Conservation (phyloP, 1,139 yeast species). For the Pichia sp. region DNA sequence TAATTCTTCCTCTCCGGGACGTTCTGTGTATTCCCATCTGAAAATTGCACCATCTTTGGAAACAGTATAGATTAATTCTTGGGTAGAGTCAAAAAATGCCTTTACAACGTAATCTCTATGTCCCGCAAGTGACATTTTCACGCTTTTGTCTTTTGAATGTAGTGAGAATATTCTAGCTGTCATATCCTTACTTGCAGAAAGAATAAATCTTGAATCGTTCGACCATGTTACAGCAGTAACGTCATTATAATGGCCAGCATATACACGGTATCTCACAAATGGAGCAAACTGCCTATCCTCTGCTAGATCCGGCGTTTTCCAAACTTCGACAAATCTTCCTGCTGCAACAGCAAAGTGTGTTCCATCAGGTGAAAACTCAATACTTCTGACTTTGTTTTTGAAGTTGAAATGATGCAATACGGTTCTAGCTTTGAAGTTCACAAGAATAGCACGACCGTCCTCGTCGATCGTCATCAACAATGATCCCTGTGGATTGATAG, state of each 20-base stretch:
- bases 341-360: conserved; percentile 79
- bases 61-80: conserved; percentile 84
- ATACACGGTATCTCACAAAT: conserved; percentile 81
- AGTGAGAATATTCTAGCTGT: conserved; percentile 85
- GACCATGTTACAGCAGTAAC: conserved; percentile 84
- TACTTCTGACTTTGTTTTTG: conserved; percentile 67
- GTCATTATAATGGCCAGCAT: conserved; percentile 90
- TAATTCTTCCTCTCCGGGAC: conserved; percentile 39
- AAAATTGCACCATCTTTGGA: conserved; percentile 94
- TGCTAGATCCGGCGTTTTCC: conserved; percentile 81
- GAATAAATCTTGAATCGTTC: conserved; percentile 77
- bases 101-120: conserved; percentile 84
- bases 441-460: conserved; percentile 91
- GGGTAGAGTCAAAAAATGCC: conserved; percentile 82
- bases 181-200: conserved; percentile 86
- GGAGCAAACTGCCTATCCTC: conserved; percentile 91
- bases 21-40: conserved; percentile 77
- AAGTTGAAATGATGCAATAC: conserved; percentile 96
- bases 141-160: conserved; percentile 66
- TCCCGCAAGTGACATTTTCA: conserved; percentile 85
- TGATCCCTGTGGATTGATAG: conserved; percentile 78
- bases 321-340: conserved; percentile 80
- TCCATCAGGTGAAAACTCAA: conserved; percentile 89
- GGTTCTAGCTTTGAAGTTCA: conserved; percentile 74
- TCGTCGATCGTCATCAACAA: conserved; percentile 80